These are phyloP conservation scores for Dicorynia guianensis DNA, from an alignment of 306 rosid species.

Conservation along the genomic window DNA sequence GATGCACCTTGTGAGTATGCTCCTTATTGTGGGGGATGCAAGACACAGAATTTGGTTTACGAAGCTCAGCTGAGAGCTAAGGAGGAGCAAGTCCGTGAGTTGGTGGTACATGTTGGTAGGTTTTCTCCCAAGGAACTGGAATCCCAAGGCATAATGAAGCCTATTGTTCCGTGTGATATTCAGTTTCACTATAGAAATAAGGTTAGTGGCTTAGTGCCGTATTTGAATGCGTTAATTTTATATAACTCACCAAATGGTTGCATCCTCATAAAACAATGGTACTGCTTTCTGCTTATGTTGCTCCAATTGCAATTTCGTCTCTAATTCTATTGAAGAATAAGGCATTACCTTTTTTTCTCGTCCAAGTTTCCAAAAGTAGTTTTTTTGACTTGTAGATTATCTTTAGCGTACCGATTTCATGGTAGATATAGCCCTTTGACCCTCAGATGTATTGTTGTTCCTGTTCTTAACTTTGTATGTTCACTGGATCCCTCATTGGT, in stretches of 20 bases:
- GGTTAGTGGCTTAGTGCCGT: conserved; percentile 50
- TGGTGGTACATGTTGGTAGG: conserved; percentile 75
- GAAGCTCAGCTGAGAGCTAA: conserved; percentile 87
- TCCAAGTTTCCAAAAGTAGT: neutral
- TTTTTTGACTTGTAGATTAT: neutral
- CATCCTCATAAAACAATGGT: neutral
- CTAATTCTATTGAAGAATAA: neutral
- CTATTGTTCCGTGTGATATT: conserved; percentile 82
- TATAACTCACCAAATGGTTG: neutral
- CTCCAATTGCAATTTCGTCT: neutral
- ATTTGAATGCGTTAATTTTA: neutral
- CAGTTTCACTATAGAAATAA: conserved; percentile 96
- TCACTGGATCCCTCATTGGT: no score
- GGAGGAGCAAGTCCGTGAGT: conserved; percentile 83
- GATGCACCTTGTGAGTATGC: conserved; percentile 95
- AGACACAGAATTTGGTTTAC: conserved; percentile 81
- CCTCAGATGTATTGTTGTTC: neutral
- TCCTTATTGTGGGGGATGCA: conserved; percentile 91
- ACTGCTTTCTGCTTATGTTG: neutral
- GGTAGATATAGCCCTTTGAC: neutral
- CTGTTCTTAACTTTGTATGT: neutral
- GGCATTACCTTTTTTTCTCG: neutral
- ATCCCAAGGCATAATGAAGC: conserved; percentile 58
- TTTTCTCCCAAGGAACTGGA: conserved; percentile 67
- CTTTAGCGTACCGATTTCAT: neutral